Percentiles rank a stretch among this genome's conserved stretches.
Evolutionary conservation across 768 basidiomycete species (phyloP).

Genomic region (Tephrocybe sp.): DNA sequence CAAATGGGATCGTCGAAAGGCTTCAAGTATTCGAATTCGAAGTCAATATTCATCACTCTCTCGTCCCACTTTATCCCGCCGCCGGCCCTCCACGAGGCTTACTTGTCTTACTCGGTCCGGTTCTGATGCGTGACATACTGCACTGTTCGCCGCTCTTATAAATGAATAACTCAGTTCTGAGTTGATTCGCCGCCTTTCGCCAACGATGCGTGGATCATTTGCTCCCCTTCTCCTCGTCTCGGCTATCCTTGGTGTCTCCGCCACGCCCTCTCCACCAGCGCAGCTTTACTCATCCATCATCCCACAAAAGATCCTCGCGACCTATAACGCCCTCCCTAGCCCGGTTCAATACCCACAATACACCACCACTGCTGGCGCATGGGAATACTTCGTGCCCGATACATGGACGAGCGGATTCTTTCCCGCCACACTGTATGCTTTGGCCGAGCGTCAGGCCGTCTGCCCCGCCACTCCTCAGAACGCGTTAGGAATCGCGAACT

Average conservation of each 20-base stretch:
- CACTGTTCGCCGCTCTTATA: slow-evolving; percentile 8
- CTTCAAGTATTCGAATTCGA: background rate
- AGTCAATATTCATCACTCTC: background rate
- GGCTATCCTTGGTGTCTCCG: slow-evolving; percentile 17
- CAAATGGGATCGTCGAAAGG: too few relatives aligned
- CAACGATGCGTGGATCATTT: slow-evolving; percentile 3
- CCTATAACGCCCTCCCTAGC: slow-evolving; percentile 43
- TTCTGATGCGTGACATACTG: background rate
- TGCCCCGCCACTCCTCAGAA: slow-evolving; percentile 43
- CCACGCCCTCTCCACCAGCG: slow-evolving; percentile 30
- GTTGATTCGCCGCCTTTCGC: slow-evolving; percentile 6
- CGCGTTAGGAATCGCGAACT: slow-evolving; percentile 43
- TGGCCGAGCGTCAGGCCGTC: slow-evolving; percentile 51
- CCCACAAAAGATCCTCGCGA: slow-evolving; percentile 58
- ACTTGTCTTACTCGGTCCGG: slow-evolving; percentile 21
- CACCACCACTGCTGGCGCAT: slow-evolving; percentile 48
- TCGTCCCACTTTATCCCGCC: background rate
- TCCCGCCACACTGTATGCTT: slow-evolving; percentile 58
- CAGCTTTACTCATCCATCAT: slow-evolving; percentile 63
- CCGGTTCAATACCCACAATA: slow-evolving; percentile 46
- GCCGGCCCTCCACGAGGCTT: background rate
- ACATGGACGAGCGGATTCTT: slow-evolving; percentile 76
- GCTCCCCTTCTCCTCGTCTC: slow-evolving; percentile 14
- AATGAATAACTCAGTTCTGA: background rate
- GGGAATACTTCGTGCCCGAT: slow-evolving; percentile 55